Conservation (phyloP, 139 green algal species). For the Ulvella scutata region DNA sequence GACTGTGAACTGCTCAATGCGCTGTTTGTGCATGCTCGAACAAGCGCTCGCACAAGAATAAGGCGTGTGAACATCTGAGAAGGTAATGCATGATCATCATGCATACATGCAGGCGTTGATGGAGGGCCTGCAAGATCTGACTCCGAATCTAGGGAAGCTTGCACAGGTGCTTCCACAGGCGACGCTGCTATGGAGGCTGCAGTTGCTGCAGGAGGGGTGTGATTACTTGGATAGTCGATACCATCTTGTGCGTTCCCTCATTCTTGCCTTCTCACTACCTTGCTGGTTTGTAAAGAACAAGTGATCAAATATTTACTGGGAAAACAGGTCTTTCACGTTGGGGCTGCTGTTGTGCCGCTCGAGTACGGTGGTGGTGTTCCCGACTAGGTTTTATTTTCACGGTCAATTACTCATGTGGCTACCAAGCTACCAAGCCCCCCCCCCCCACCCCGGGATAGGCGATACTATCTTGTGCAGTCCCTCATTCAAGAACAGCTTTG, state of each 20-base stretch:
- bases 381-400: too few species aligned
- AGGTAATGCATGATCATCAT: background rate
- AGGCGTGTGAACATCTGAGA: background rate
- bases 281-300: background rate
- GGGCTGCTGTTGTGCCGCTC: too few species aligned
- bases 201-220: conserved; percentile 50
- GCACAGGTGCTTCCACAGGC: conserved; percentile 44
- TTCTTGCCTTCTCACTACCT: background rate
- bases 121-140: conserved; percentile 28
- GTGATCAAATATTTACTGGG: background rate
- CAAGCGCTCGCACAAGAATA: background rate
- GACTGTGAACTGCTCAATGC: too few species aligned
- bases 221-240: background rate
- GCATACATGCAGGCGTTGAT: background rate
- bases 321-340: too few species aligned
- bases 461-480: too few species aligned
- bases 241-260: background rate
- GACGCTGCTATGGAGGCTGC: conserved; percentile 57
- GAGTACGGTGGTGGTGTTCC: too few species aligned
- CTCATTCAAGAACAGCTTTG: too few species aligned
- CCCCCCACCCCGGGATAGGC: too few species aligned
- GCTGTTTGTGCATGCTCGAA: too few species aligned
- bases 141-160: conserved; percentile 33
- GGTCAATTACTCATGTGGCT: too few species aligned
- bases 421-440: too few species aligned